phyloP scores from a whole-genome alignment of 208 protist species.

The Leishmania guyanensis region DNA sequence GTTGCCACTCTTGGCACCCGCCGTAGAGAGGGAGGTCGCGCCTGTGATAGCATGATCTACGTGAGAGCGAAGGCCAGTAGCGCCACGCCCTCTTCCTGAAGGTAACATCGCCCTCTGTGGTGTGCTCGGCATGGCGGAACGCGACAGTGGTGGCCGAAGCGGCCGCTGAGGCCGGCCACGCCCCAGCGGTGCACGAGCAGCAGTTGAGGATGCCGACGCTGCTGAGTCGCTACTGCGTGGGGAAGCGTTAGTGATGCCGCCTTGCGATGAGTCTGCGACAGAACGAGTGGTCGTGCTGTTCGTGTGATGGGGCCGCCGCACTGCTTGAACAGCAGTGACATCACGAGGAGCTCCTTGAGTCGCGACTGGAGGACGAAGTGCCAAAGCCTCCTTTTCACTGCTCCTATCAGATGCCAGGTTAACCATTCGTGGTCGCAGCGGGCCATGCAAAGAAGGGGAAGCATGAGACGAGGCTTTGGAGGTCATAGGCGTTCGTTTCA shows the following conservation, averaged over 20 bases:
- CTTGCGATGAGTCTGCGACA: not conserved
- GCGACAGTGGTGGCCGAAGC: not conserved
- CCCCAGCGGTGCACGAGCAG: not conserved
- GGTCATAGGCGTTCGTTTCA: not conserved
- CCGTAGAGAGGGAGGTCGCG: not conserved
- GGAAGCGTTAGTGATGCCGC: slow-evolving; percentile 1
- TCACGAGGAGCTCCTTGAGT: not conserved
- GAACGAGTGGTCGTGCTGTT: not conserved
- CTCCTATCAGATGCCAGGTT: not conserved
- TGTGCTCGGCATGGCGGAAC: not conserved
- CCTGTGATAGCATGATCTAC: not conserved
- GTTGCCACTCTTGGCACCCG: not conserved
- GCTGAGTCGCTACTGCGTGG: slow-evolving; percentile 1
- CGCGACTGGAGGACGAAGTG: not conserved
- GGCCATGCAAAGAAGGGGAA: not conserved
- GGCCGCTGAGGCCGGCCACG: slow-evolving; percentile 1
- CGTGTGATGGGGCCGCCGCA: not conserved
- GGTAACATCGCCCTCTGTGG: not conserved
- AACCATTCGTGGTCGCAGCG: not conserved
- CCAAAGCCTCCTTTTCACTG: not conserved
- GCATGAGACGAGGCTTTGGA: not conserved
- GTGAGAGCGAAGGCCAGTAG: not conserved
- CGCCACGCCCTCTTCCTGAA: not conserved
- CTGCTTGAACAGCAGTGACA: not conserved
- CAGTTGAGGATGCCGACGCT: not conserved